phyloP scores from a whole-genome alignment of 2,329 filamentous ascomycete species.

The Nothopassalora personata region DNA sequence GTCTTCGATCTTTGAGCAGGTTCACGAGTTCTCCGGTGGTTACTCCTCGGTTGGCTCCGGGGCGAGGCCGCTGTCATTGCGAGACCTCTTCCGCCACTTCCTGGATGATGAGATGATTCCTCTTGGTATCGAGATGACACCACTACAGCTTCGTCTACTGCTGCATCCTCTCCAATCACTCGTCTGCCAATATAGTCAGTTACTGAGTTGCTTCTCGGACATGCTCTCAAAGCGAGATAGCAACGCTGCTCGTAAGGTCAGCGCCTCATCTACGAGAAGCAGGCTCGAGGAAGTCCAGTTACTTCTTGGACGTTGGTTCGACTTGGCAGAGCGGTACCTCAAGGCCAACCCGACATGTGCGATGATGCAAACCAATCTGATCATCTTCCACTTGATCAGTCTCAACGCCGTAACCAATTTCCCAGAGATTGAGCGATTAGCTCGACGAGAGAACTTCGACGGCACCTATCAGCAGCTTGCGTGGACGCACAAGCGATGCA shows the following conservation, averaged over 20 bases:
- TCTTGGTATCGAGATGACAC: slow-evolving; percentile 49
- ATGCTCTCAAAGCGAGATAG: slow-evolving; percentile 43
- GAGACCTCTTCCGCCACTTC: slow-evolving; percentile 63
- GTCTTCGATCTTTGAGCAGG: slow-evolving; percentile 54
- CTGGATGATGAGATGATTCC: slow-evolving; percentile 57
- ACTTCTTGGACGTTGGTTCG: slow-evolving; percentile 62
- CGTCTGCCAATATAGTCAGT: slow-evolving; percentile 59
- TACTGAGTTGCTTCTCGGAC: slow-evolving; percentile 61
- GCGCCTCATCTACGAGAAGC: slow-evolving; percentile 55
- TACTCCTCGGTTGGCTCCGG: slow-evolving; percentile 51
- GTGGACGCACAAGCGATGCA: slow-evolving; percentile 56
- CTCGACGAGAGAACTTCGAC: slow-evolving; percentile 56
- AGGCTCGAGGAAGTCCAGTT: slow-evolving; percentile 61
- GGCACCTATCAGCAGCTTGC: slow-evolving; percentile 52
- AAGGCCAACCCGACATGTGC: slow-evolving; percentile 54
- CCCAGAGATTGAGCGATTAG: slow-evolving; percentile 61
- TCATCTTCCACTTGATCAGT: slow-evolving; percentile 66
- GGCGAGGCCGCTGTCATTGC: slow-evolving; percentile 53
- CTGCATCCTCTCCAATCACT: slow-evolving; percentile 64
- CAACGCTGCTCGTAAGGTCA: slow-evolving; percentile 44
- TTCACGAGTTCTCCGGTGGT: slow-evolving; percentile 51
- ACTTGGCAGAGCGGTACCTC: slow-evolving; percentile 53
- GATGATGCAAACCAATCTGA: slow-evolving; percentile 59
- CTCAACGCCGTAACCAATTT: slow-evolving; percentile 65
- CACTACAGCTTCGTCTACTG: slow-evolving; percentile 58